Evolutionary conservation across 2,329 filamentous ascomycete genomes (phyloP).

Genomic region (Lizonia empirigonia): DNA sequence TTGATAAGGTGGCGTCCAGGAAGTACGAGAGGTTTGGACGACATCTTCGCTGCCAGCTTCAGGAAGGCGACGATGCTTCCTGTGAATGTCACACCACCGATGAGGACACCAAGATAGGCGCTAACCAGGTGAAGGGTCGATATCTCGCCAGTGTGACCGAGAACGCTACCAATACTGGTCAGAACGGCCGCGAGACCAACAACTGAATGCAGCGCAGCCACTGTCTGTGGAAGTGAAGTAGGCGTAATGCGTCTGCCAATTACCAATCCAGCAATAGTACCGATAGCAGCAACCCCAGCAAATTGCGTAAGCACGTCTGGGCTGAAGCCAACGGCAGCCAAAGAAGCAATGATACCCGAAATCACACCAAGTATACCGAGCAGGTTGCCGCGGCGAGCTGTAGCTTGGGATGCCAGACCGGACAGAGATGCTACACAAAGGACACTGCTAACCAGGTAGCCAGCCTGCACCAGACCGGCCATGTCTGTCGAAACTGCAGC

Average conservation of each 20-base stretch:
- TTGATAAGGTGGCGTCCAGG: conserved; percentile 80
- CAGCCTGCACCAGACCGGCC: conserved; percentile 82
- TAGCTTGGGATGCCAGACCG: conserved; percentile 79
- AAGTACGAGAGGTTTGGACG: conserved; percentile 73
- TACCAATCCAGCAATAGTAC: conserved; percentile 70
- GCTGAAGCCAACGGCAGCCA: conserved; percentile 80
- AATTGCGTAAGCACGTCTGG: conserved; percentile 81
- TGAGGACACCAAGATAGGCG: conserved; percentile 83
- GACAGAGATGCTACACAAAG: conserved; percentile 83
- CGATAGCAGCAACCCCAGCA: conserved; percentile 73
- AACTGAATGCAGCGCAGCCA: conserved; percentile 86
- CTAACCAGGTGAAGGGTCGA: conserved; percentile 83
- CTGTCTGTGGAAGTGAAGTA: conserved; percentile 85
- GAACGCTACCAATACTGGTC: conserved; percentile 85
- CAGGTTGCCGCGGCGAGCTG: conserved; percentile 83
- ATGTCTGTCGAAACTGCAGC: conserved; percentile 81
- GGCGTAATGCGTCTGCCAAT: conserved; percentile 88
- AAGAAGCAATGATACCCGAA: conserved; percentile 80
- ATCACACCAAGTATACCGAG: conserved; percentile 85
- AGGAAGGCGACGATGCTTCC: conserved; percentile 88
- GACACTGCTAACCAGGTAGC: conserved; percentile 82
- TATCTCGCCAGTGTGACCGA: conserved; percentile 74
- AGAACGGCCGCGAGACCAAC: conserved; percentile 87
- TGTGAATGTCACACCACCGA: conserved; percentile 86
- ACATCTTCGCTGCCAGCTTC: conserved; percentile 83